phyloP scores from a whole-genome alignment of 2,329 filamentous ascomycete species.

The Arthrobotrys megalospora region DNA sequence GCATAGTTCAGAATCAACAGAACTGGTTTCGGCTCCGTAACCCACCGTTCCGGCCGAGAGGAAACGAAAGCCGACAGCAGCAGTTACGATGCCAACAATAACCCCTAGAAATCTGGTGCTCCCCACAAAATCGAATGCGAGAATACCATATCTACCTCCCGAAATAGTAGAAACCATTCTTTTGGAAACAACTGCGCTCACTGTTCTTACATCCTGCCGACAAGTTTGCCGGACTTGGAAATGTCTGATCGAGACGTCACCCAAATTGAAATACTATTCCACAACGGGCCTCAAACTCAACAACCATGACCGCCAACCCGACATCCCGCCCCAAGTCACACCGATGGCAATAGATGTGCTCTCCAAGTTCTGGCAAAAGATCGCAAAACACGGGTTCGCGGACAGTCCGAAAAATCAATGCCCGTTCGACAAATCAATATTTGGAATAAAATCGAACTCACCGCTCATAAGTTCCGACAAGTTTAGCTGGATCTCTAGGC shows the following conservation, averaged over 20 bases:
- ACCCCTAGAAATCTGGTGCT: not conserved
- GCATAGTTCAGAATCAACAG: not conserved
- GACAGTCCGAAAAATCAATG: not conserved
- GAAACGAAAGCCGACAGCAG: not conserved
- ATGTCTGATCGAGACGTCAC: conserved; percentile 33
- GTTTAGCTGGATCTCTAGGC: not conserved
- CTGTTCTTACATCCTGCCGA: conserved; percentile 34
- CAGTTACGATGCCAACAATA: not conserved
- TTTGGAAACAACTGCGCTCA: not conserved
- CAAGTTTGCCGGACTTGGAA: conserved; percentile 39
- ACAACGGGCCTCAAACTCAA: conserved; percentile 36
- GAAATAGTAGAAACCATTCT: conserved; percentile 48
- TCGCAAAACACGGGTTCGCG: conserved; percentile 27
- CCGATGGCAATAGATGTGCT: conserved; percentile 34
- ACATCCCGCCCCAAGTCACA: conserved; percentile 19
- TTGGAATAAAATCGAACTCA: not conserved
- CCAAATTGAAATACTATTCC: conserved; percentile 33
- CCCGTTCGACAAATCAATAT: conserved; percentile 5
- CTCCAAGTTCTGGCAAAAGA: conserved; percentile 20
- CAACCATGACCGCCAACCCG: not conserved
- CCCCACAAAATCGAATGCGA: not conserved
- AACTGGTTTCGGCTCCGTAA: conserved; percentile 19
- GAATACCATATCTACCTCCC: conserved; percentile 10
- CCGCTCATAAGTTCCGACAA: not conserved
- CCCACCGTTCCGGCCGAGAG: conserved; percentile 30